These are phyloP conservation scores for Gloeopeniophorella convolvens DNA, from an alignment of 768 basidiomycete species.

Conservation along the genomic window DNA sequence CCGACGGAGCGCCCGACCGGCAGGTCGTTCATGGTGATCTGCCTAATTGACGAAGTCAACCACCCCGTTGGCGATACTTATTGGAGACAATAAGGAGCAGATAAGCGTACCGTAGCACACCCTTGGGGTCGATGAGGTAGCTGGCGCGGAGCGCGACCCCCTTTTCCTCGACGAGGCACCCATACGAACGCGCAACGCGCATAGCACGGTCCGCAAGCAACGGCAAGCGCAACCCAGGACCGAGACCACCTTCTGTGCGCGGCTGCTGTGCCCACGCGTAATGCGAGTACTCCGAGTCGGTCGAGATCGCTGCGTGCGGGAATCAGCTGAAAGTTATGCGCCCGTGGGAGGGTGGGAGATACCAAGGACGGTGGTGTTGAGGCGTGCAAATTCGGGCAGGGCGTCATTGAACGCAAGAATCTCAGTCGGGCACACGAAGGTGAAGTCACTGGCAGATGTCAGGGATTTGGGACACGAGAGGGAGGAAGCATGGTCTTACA, in stretches of 20 bases:
- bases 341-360: neutral
- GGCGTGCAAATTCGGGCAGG: slow-evolving; percentile 61
- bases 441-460: slow-evolving; percentile 57
- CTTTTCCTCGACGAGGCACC: slow-evolving; percentile 81
- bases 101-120: slow-evolving; percentile 49
- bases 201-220: slow-evolving; percentile 76
- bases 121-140: slow-evolving; percentile 84
- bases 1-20: slow-evolving; percentile 95
- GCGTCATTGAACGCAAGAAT: slow-evolving; percentile 94
- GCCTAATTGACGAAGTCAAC: no score
- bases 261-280: slow-evolving; percentile 80
- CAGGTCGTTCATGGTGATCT: slow-evolving; percentile 87
- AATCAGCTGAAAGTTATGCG: neutral
- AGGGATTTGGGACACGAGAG: neutral
- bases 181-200: slow-evolving; percentile 79
- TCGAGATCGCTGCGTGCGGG: slow-evolving; percentile 58
- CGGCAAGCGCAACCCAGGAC: slow-evolving; percentile 80
- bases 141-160: slow-evolving; percentile 84
- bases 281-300: slow-evolving; percentile 86
- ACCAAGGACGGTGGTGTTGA: slow-evolving; percentile 78
- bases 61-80: no score
- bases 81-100: slow-evolving; percentile 29
- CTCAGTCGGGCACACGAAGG: slow-evolving; percentile 92
- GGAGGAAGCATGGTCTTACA: slow-evolving; percentile 46
- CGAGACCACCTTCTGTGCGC: slow-evolving; percentile 83